Evolutionary conservation across 129 eudicot genomes (phyloP), one percentile per base, ranked within the genome.

Genomic region (Escallonia herrerae): DNA sequence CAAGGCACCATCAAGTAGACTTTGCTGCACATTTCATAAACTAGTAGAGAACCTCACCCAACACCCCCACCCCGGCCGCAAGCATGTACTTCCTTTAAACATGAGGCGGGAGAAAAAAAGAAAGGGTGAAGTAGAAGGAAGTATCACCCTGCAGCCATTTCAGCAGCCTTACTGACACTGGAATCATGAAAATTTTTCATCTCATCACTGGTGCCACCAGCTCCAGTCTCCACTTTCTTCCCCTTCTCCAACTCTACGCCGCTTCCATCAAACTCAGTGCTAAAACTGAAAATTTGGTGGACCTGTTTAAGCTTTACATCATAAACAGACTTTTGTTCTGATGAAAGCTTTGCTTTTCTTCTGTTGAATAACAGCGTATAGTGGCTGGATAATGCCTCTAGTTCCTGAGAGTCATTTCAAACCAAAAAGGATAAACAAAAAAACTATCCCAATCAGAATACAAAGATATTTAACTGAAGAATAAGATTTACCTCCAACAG

Each of bases 341-440:
- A 63, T 56, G 97, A 81, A 53, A 89, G 80, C 70, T 94, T 94
- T 48, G 94, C 84, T 74, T 94, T 94, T 63, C 82, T 84, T 64
- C 99, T 80, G 73, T 89, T 94, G 63, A 84, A 94, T 70, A 94
- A 67, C 61, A 94, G 50, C 3, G 99, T 79, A 74, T 94, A 82
- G 73, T 94, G 99, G 80, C 77, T 94, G 62, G 99, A 84, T 71
- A 94, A 81, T 8, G 99, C 95, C 78, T 94, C 99, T 70, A 94
- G 78, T 72, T 94, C 99, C 99, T 94, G 74, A 43, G 67, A 69
- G 13, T 60, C 56, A 73, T 62, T 37, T 60, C 15, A 22, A 58
- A n/a, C 38, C 44, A 11, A 57, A 15, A 10, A 47, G 43, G 45
- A 53, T 52, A 69, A 4, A 43, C 45, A 42, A 7, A 58, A 55